Conservation (phyloP, 768 basidiomycete species). For the Pleurotus tuber-regium region DNA sequence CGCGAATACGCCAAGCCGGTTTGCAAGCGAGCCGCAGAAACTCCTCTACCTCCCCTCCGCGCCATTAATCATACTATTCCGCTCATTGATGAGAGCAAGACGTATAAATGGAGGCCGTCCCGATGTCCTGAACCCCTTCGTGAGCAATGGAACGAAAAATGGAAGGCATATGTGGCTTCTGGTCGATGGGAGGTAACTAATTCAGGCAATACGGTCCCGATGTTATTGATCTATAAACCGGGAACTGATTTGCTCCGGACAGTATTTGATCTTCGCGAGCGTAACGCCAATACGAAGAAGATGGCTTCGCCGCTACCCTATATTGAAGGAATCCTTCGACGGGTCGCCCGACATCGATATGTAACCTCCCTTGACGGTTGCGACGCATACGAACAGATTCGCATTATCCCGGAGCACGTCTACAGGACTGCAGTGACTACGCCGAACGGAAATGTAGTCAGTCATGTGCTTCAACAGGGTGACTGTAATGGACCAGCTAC, state of each 20-base stretch:
- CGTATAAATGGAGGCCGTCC: constrained; percentile 23
- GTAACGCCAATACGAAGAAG: no score
- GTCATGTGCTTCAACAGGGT: constrained; percentile 26
- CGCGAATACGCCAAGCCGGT: constrained; percentile 16
- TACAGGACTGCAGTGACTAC: constrained; percentile 20
- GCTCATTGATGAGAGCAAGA: constrained; percentile 25
- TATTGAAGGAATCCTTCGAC: constrained; percentile 32
- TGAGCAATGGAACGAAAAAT: constrained; percentile 15
- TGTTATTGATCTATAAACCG: constrained; percentile 24
- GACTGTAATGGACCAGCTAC: no score
- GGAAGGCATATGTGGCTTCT: no score
- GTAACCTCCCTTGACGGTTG: constrained; percentile 33
- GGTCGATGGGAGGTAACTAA: no score
- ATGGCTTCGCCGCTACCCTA: constrained; percentile 38
- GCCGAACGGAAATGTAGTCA: constrained; percentile 27
- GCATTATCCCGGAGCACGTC: constrained; percentile 23
- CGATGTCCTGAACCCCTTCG: constrained; percentile 21
- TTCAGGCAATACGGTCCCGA: constrained; percentile 15
- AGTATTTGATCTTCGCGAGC: constrained; percentile 31
- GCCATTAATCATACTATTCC: constrained; percentile 36
- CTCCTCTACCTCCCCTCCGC: constrained; percentile 21
- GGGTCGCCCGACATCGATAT: constrained; percentile 25
- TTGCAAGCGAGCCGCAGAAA: constrained; percentile 17
- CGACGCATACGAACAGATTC: constrained; percentile 40
- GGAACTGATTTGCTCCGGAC: constrained; percentile 26